Evolutionary conservation across 2,329 filamentous ascomycete species (phyloP), one percentile per base, ranked within the genome.

Genomic region (Colletotrichum sp.): DNA sequence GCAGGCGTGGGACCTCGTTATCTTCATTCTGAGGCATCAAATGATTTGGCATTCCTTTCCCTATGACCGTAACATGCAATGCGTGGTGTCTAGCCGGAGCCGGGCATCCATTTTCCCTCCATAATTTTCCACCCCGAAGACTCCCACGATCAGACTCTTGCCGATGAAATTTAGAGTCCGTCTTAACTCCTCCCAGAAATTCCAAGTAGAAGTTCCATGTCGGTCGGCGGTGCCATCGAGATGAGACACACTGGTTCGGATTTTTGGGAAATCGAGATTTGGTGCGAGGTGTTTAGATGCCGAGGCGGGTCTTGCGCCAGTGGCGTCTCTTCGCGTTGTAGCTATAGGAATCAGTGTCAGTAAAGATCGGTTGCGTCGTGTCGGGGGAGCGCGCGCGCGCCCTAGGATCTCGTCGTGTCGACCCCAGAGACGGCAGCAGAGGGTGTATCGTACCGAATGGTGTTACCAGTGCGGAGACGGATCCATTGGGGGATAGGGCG

Each of bases 311-410:
- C 96, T 99, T 99, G 92, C 97, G 95, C 97, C 97, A 99, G 89
- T 99, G 97, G 91, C 97, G 95, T 90, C 97, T 92, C 95, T 99
- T 99, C 85, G 97, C 96, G 92, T 99, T 99, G 94, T 99, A 99
- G 91, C 97, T 99, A 87, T 83, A 34, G 63, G 24, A 36, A 32
- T 48, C 38, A 28, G 32, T 48, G 57, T 76, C 26, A 76, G 66
- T 70, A 66, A 15, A 36, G 24, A 16, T 18, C 28, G 26, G n/a
- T 34, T 34, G 7, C 21, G 8, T 48, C 26, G 24, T 12, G 24
- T 18, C 61, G 63, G 6, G 15, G 10, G 8, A 43, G 55, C 26
- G 18, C n/a, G 43, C n/a, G 26, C 24, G 28, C 65, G 26, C 13
- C n/a, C 43, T 48, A 6, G n/a, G n/a, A 13, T 24, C n/a, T 58